A percentile compares a stretch with the other conserved stretches of the same genome.
Evolutionary conservation across 2,329 filamentous ascomycete genomes (phyloP).

Genomic region (Fusarium ramigenum): DNA sequence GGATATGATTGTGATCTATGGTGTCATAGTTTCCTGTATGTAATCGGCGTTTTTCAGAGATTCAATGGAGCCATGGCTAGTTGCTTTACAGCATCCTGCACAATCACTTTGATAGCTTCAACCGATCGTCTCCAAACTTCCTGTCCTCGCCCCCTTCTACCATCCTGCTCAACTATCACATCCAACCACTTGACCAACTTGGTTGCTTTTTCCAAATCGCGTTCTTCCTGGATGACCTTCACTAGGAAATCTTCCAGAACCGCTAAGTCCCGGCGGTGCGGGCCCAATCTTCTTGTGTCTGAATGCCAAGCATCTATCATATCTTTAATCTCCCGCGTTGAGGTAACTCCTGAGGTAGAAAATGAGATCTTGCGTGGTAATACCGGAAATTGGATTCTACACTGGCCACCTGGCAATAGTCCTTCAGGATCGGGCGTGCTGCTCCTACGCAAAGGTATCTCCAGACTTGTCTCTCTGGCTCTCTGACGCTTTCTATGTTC

Average conservation of each 20-base stretch:
- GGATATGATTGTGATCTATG: constrained; percentile 22
- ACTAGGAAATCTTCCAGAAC: constrained; percentile 78
- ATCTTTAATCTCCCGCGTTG: constrained; percentile 70
- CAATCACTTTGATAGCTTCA: constrained; percentile 55
- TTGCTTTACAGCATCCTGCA: constrained; percentile 64
- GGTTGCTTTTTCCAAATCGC: constrained; percentile 78
- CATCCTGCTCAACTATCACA: constrained; percentile 62
- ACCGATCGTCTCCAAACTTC: constrained; percentile 59
- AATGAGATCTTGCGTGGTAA: constrained; percentile 59
- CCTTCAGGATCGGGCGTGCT: constrained; percentile 37
- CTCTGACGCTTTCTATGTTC: constrained; percentile 71
- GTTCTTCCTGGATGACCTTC: constrained; percentile 78
- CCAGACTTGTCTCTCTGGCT: constrained; percentile 64
- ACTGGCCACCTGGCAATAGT: constrained; percentile 50
- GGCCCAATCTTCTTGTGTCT: constrained; percentile 77
- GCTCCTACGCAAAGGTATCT: constrained; percentile 46
- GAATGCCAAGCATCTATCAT: constrained; percentile 81
- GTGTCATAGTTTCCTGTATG: not conserved
- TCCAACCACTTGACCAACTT: constrained; percentile 75
- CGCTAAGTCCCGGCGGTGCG: constrained; percentile 80
- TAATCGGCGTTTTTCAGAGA: constrained; percentile 47
- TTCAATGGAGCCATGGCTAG: constrained; percentile 67
- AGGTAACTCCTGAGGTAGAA: constrained; percentile 53
- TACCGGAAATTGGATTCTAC: constrained; percentile 57
- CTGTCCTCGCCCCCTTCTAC: constrained; percentile 49